Percentiles rank a stretch among this genome's conserved stretches.
phyloP scores from a whole-genome alignment of 352 stramenopile species.

The Pilasporangium apinafurcum region DNA sequence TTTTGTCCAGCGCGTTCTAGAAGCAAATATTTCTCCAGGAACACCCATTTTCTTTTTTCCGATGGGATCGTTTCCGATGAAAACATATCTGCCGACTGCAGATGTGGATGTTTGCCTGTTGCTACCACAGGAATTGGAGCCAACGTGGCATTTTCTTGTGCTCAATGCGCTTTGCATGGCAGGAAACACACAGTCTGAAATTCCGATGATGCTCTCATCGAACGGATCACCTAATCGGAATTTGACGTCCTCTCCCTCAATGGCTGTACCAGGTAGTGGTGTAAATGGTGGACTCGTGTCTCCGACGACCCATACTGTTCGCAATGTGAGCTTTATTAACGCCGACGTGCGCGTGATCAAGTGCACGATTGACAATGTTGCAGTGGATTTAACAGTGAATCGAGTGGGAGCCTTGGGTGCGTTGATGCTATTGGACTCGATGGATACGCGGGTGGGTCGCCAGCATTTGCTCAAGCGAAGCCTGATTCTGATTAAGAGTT shows the following conservation, averaged over 20 bases:
- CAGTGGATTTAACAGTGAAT: slow-evolving; percentile 87
- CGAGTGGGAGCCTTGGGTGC: slow-evolving; percentile 73
- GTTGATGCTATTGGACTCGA: slow-evolving; percentile 78
- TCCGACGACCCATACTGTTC: slow-evolving; percentile 37
- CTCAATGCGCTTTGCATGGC: slow-evolving; percentile 79
- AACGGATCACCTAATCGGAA: slow-evolving; percentile 17
- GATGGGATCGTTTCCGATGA: slow-evolving; percentile 86
- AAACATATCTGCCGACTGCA: slow-evolving; percentile 85
- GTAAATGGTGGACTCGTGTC: background rate
- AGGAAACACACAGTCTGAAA: slow-evolving; percentile 22
- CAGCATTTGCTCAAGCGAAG: slow-evolving; percentile 85
- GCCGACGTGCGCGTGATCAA: slow-evolving; percentile 86
- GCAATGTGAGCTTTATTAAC: slow-evolving; percentile 90
- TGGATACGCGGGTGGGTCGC: slow-evolving; percentile 69
- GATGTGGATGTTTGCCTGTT: slow-evolving; percentile 84
- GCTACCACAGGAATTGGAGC: slow-evolving; percentile 70
- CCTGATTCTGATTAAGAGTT: slow-evolving; percentile 87
- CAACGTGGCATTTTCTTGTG: slow-evolving; percentile 82
- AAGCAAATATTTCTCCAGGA: slow-evolving; percentile 36
- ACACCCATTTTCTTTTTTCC: slow-evolving; percentile 51
- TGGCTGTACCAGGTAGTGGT: background rate
- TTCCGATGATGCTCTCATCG: background rate
- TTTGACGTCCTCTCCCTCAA: background rate
- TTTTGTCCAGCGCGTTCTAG: slow-evolving; percentile 61
- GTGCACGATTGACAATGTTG: slow-evolving; percentile 88